phyloP scores from a whole-genome alignment of 805 yeast genomes.

The Tanozyma kutaoensis region DNA sequence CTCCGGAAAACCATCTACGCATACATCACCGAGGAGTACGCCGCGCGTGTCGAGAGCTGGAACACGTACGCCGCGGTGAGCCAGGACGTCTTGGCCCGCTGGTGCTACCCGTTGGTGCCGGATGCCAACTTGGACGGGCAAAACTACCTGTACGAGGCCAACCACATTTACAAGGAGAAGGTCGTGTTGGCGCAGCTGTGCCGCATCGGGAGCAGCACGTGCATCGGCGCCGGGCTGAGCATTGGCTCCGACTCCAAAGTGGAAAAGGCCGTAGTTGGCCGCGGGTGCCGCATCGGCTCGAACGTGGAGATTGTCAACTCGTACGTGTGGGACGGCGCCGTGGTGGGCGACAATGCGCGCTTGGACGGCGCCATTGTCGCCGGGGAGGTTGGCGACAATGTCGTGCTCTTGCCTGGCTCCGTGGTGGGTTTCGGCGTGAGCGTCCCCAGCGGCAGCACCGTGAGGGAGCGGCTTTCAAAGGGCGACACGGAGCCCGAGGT shows the following conservation, averaged over 20 bases:
- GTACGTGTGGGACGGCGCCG: constrained; percentile 78
- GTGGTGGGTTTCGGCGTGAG: constrained; percentile 36
- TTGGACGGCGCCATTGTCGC: constrained; percentile 65
- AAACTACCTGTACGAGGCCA: constrained; percentile 66
- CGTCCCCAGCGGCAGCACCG: constrained; percentile 34
- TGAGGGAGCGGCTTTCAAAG: constrained; percentile 35
- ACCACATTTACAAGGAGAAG: constrained; percentile 75
- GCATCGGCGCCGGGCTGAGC: constrained; percentile 64
- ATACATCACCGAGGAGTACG: constrained; percentile 65
- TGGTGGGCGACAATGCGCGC: constrained; percentile 49
- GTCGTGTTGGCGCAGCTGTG: constrained; percentile 93
- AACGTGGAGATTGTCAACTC: constrained; percentile 61
- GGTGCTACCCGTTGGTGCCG: constrained; percentile 86
- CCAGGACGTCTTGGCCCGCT: constrained; percentile 81
- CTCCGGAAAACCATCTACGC: constrained; percentile 86
- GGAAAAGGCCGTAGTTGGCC: constrained; percentile 68
- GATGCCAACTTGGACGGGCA: constrained; percentile 65
- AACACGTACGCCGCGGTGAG: constrained; percentile 86
- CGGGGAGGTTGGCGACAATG: constrained; percentile 40
- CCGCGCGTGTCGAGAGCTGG: constrained; percentile 92
- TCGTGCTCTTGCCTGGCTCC: constrained; percentile 33
- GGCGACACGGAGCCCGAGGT: constrained; percentile 20
- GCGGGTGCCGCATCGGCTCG: constrained; percentile 73
- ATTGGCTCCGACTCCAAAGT: constrained; percentile 67
- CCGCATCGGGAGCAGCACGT: constrained; percentile 64